Percentiles rank a stretch among this genome's conserved stretches.
Evolutionary conservation across 2,329 filamentous ascomycete genomes (phyloP).

Genomic region (Neopestalotiopsis sp.): DNA sequence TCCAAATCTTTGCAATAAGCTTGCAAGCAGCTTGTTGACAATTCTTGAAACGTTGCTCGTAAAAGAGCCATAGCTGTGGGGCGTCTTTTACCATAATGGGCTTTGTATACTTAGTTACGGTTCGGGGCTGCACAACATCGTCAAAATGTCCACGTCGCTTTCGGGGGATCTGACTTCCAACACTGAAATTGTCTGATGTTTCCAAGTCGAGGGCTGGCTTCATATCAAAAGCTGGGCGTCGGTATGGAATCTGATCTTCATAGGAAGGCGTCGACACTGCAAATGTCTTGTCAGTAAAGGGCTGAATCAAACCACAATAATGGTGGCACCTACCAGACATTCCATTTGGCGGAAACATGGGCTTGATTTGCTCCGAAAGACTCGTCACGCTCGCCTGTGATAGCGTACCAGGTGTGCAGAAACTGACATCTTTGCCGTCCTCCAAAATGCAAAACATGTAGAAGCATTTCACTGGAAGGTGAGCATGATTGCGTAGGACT

Average conservation of each 20-base stretch:
- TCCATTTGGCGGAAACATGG: slow-evolving; percentile 10
- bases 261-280: neutral
- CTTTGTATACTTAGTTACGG: slow-evolving; percentile 41
- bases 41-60: slow-evolving; percentile 65
- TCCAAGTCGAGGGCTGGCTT: slow-evolving; percentile 23
- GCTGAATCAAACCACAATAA: too few relatives aligned
- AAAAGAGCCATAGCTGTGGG: slow-evolving; percentile 62
- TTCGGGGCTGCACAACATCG: slow-evolving; percentile 45
- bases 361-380: slow-evolving; percentile 52
- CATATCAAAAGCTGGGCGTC: slow-evolving; percentile 9
- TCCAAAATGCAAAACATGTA: slow-evolving; percentile 58
- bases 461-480: slow-evolving; percentile 55
- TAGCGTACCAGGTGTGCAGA: slow-evolving; percentile 37
- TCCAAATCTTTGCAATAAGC: slow-evolving; percentile 75
- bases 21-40: slow-evolving; percentile 76
- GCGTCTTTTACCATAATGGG: slow-evolving; percentile 59
- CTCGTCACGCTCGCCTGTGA: slow-evolving; percentile 35
- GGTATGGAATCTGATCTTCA: slow-evolving; percentile 7
- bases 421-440: slow-evolving; percentile 46
- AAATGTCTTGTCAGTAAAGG: neutral
- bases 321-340: slow-evolving; percentile 3
- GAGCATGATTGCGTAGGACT: slow-evolving; percentile 56
- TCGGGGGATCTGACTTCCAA: slow-evolving; percentile 34
- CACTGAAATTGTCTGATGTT: slow-evolving; percentile 33
- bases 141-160: slow-evolving; percentile 44